These are phyloP conservation scores for Annulohypoxylon moriforme DNA, from an alignment of 495 filamentous ascomycete species.

Conservation along the genomic window DNA sequence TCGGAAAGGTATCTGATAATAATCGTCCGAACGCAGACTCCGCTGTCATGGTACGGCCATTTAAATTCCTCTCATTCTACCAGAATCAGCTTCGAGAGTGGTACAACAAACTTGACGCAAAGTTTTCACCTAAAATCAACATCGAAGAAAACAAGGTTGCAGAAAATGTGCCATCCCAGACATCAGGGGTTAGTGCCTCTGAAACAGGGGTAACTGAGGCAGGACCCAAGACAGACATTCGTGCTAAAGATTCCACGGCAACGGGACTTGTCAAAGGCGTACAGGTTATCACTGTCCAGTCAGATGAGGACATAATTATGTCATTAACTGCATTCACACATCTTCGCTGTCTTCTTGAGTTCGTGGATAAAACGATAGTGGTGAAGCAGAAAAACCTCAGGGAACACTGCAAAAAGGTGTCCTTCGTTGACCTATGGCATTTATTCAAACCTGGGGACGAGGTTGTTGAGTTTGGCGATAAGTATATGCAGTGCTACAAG, in stretches of 20 bases:
- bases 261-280: no score
- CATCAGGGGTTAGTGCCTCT: neutral
- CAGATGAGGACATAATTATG: neutral
- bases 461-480: neutral
- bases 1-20: neutral
- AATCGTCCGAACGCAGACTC: neutral
- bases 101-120: neutral
- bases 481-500: neutral
- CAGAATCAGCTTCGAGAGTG: neutral
- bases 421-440: neutral
- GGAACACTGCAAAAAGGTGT: neutral
- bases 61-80: neutral
- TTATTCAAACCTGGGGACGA: neutral
- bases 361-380: neutral
- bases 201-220: neutral
- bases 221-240: no score
- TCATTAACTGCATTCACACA: neutral
- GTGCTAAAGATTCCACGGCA: no score
- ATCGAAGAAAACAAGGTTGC: neutral
- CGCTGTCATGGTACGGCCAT: neutral
- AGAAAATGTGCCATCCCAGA: neutral
- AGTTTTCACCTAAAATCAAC: neutral
- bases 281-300: no score
- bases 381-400: neutral
- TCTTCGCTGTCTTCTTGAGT: neutral